Base-by-base conservation (phyloP, 192 early-diverging fungal species). In the Backusella tuberculispora region DNA sequence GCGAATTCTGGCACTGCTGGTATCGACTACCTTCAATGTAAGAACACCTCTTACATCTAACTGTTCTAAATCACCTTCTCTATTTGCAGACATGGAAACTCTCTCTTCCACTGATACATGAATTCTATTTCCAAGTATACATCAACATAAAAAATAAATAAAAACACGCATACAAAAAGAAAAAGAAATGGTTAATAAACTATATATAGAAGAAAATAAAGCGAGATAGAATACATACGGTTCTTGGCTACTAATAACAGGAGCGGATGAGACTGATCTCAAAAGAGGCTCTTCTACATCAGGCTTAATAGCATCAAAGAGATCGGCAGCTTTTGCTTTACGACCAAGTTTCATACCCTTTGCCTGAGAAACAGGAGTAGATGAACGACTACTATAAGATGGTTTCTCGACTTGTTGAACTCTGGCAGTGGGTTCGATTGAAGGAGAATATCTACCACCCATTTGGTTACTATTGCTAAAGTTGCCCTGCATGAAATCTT, bases 311-410 rank as follows among this genome's bases (percentile, higher is more conserved):
- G 90, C 90, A 50, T 95, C 95, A 74, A 97, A 87, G 2, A 95
- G 76, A 75, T 93, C 91, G 13, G 87, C 86, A 46, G 90, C 88
- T 77, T 92, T 94, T 53, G 89, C 89, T 82, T 98, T 99, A 53
- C 91, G 88, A 44, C 97, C 96, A n/a, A 99, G 86, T 81, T 96
- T 90, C 96, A 97, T 99, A 38, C 96, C 96, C 70, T 94, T 92
- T 9, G 89, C 90, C 81, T 87, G 87, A 44, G 88, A 83, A 13
- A 78, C 66, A 17, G 84, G 69, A 17, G 76, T 71, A 34, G 85
- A 73, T 63, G 86, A 63, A n/a, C 56, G 71, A 26, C 76, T 48
- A 44, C 43, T 45, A 66, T 63, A 83, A 26, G 80, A 56, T 19
- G 76, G 45, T 10, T 60, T 60, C 3, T 60, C 53, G 9, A 60